A percentile compares a stretch with the other conserved stretches of the same genome.
phyloP scores from a whole-genome alignment of 2,329 filamentous ascomycete genomes.

The Fusarium torulosum region DNA sequence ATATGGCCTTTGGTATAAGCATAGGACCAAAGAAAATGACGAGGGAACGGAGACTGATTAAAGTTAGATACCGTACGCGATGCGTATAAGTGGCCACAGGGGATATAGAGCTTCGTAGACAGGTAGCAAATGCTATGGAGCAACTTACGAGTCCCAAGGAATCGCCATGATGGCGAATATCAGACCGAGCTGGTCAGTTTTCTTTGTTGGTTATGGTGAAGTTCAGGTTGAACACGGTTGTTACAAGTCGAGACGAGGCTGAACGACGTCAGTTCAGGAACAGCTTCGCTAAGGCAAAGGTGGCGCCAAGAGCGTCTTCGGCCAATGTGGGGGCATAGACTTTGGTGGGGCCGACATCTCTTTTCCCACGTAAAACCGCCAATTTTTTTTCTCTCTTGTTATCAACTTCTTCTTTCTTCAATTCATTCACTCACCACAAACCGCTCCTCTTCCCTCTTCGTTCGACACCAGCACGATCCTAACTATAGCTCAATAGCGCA shows the following conservation, averaged over 20 bases:
- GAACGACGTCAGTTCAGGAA: constrained; percentile 42
- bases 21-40: constrained; percentile 77
- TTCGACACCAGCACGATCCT: neutral
- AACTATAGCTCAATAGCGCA: constrained; percentile 36
- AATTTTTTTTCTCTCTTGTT: constrained; percentile 27
- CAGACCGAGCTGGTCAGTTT: neutral
- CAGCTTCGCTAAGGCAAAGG: constrained; percentile 32
- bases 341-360: constrained; percentile 36
- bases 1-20: constrained; percentile 74
- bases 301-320: constrained; percentile 29
- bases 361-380: constrained; percentile 32
- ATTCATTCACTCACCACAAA: constrained; percentile 14
- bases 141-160: constrained; percentile 48
- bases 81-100: constrained; percentile 16
- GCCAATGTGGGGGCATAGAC: constrained; percentile 20
- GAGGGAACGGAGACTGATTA: constrained; percentile 65
- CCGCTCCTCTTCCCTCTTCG: neutral
- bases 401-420: constrained; percentile 30
- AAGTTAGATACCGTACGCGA: constrained; percentile 22
- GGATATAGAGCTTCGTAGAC: neutral
- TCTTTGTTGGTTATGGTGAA: constrained; percentile 5
- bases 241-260: constrained; percentile 34
- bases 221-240: constrained; percentile 37
- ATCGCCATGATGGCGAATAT: constrained; percentile 46
- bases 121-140: neutral